Conservation (phyloP, 352 stramenopile species). For the Phytophthora palmivora region DNA sequence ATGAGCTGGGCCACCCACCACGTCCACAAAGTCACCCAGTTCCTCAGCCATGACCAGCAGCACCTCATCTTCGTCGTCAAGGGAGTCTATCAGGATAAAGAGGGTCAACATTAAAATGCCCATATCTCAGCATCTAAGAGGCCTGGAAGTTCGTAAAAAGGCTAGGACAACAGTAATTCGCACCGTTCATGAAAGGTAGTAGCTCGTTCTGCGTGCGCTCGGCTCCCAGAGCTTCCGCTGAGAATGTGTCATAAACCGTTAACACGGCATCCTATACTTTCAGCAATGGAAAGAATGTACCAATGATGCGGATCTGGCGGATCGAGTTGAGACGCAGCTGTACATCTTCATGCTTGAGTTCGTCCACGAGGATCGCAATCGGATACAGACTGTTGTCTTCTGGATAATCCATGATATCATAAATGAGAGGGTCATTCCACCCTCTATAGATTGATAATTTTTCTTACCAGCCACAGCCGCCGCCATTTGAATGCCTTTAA, state of each 20-base stretch:
- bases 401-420: conserved; percentile 25
- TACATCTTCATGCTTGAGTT: conserved; percentile 93
- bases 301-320: conserved; percentile 91
- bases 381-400: conserved; percentile 87
- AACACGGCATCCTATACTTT: background rate
- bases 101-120: conserved; percentile 1
- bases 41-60: conserved; percentile 95
- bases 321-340: conserved; percentile 93
- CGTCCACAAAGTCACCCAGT: conserved; percentile 89
- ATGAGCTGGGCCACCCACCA: conserved; percentile 91
- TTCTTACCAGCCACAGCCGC: conserved; percentile 40
- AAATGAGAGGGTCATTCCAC: conserved; percentile 15
- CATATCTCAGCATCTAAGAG: background rate
- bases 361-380: conserved; percentile 92
- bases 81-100: conserved; percentile 78
- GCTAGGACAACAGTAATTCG: background rate
- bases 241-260: conserved; percentile 16
- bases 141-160: conserved; percentile 2
- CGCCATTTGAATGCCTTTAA: conserved; percentile 32
- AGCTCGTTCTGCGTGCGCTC: conserved; percentile 95
- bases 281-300: conserved; percentile 39
- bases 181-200: conserved; percentile 97
- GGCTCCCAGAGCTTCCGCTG: conserved; percentile 89
- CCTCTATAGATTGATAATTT: conserved; percentile 13
- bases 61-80: conserved; percentile 99